A percentile compares a stretch with the other conserved stretches of the same genome.
phyloP scores from a whole-genome alignment of 805 yeast species.

The Hanseniaspora nectarophila region DNA sequence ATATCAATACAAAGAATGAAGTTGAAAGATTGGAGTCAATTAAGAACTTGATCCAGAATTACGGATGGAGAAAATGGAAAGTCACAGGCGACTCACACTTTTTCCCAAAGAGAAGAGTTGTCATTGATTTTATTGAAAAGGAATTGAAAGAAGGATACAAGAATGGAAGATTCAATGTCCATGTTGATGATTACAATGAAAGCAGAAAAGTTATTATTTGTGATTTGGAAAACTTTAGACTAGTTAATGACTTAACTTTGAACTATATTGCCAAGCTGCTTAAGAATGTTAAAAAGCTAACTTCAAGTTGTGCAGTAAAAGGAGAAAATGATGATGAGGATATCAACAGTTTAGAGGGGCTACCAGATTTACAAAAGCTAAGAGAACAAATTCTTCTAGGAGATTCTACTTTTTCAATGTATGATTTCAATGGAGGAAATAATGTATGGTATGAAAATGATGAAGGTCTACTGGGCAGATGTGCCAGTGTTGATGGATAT shows the following conservation, averaged over 20 bases:
- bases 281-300: constrained; percentile 22
- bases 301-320: background rate
- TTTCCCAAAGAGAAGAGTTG: constrained; percentile 30
- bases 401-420: background rate
- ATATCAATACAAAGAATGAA: constrained; percentile 16
- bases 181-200: constrained; percentile 25
- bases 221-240: constrained; percentile 29
- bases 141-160: constrained; percentile 28
- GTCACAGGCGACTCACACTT: constrained; percentile 31
- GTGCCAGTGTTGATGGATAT: background rate
- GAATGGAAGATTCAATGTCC: constrained; percentile 25
- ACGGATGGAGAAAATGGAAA: constrained; percentile 31
- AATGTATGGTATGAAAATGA: background rate
- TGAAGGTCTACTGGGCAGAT: background rate
- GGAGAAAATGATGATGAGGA: background rate
- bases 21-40: constrained; percentile 19
- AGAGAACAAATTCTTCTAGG: background rate
- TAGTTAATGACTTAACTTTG: constrained; percentile 26
- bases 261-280: constrained; percentile 28
- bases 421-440: background rate
- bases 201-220: constrained; percentile 26
- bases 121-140: constrained; percentile 30
- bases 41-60: constrained; percentile 25
- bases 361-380: background rate
- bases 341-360: background rate